Percentiles rank a stretch among this genome's conserved stretches.
Evolutionary conservation across 2,329 filamentous ascomycete species (phyloP).

Genomic region (Taxawa tesnikishii): DNA sequence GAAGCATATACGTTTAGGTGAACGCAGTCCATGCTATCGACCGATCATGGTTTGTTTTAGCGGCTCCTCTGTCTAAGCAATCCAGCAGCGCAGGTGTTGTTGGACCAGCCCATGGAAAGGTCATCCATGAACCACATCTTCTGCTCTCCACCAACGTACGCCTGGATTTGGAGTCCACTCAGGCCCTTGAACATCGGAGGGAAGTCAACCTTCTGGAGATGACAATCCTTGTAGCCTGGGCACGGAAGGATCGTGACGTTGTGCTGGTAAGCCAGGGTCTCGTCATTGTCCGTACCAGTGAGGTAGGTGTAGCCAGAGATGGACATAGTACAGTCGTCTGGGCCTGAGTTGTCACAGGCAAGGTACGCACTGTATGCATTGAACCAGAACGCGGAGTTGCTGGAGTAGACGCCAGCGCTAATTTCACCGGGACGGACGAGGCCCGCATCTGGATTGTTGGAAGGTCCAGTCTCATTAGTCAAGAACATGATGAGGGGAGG

Average conservation of each 20-base stretch:
- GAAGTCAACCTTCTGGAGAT: conserved; percentile 30
- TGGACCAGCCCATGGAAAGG: conserved; percentile 34
- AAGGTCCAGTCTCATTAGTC: conserved; percentile 19
- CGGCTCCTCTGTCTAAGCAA: conserved; percentile 64
- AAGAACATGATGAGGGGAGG: conserved; percentile 37
- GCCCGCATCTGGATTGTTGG: conserved; percentile 16
- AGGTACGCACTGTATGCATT: conserved; percentile 34
- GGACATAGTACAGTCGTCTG: conserved; percentile 28
- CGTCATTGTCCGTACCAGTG: conserved; percentile 19
- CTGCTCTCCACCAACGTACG: conserved; percentile 23
- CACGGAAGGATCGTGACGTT: conserved; percentile 31
- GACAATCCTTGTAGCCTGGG: conserved; percentile 26
- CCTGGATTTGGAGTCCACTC: conserved; percentile 36
- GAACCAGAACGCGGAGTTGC: conserved; percentile 37
- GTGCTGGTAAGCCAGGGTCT: conserved; percentile 21
- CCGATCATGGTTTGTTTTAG: too few species aligned
- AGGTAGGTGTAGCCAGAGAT: conserved; percentile 35
- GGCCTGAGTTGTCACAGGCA: conserved; percentile 32
- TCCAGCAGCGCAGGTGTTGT: conserved; percentile 41
- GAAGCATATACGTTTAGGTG: too few species aligned
- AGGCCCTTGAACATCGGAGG: conserved; percentile 26
- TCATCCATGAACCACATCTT: conserved; percentile 37
- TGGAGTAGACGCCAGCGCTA: conserved; percentile 30
- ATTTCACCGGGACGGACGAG: conserved; percentile 31
- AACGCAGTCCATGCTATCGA: too few species aligned